Conservation (phyloP, 352 stramenopile genomes). For the Thraustotheca clavata region DNA sequence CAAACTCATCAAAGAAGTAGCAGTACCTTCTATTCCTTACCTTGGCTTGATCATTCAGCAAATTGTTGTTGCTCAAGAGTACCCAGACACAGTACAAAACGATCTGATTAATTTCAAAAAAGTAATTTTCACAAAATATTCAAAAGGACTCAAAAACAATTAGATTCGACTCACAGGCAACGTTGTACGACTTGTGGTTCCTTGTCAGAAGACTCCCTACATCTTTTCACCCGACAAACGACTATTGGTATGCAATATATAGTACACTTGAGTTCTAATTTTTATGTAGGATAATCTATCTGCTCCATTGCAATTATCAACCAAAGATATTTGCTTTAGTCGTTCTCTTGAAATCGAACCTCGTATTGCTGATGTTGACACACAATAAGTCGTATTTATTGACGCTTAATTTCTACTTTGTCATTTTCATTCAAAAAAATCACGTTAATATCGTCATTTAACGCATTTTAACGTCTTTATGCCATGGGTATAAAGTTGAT, state of each 20-base stretch:
- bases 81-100: slow-evolving; percentile 59
- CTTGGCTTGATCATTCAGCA: slow-evolving; percentile 82
- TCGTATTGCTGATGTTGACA: slow-evolving; percentile 35
- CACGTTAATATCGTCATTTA: too few relatives aligned
- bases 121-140: slow-evolving; percentile 21
- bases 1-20: slow-evolving; percentile 67
- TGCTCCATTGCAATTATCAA: slow-evolving; percentile 43
- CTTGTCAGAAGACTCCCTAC: slow-evolving; percentile 70
- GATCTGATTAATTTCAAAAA: slow-evolving; percentile 86
- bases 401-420: too few relatives aligned
- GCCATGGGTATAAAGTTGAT: too few relatives aligned
- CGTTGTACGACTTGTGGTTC: slow-evolving; percentile 48
- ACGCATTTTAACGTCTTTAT: too few relatives aligned
- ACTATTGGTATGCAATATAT: slow-evolving; percentile 45
- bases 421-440: too few relatives aligned
- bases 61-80: slow-evolving; percentile 75
- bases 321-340: slow-evolving; percentile 66
- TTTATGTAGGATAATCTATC: slow-evolving; percentile 60
- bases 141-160: neutral
- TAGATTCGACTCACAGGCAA: slow-evolving; percentile 59
- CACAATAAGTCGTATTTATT: neutral
- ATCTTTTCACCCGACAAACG: slow-evolving; percentile 70
- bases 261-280: neutral
- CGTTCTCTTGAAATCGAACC: slow-evolving; percentile 78
- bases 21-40: slow-evolving; percentile 66